Conservation (phyloP, 495 filamentous ascomycete species). For the Lepraria neglecta region DNA sequence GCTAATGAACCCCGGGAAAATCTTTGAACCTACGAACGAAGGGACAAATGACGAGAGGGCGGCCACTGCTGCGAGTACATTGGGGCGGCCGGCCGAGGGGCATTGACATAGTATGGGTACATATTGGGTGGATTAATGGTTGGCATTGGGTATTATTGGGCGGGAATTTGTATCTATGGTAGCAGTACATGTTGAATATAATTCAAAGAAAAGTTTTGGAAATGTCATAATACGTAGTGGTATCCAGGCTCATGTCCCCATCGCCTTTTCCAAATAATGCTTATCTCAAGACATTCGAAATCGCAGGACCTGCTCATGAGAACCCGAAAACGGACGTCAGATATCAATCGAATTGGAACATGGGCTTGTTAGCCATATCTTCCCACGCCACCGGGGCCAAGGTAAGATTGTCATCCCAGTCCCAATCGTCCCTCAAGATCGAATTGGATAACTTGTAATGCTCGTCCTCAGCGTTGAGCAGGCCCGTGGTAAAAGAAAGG, state of each 20-base stretch:
- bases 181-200: too few species aligned
- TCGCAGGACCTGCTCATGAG: not conserved
- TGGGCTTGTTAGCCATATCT: conserved; percentile 26
- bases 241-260: too few species aligned
- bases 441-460: conserved; percentile 17
- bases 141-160: not conserved
- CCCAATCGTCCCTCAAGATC: conserved; percentile 17
- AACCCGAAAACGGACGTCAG: not conserved
- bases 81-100: not conserved
- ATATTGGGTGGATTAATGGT: not conserved
- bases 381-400: conserved; percentile 29
- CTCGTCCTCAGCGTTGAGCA: conserved; percentile 23
- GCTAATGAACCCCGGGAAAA: conserved; percentile 90
- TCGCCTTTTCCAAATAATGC: too few species aligned
- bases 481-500: conserved; percentile 7
- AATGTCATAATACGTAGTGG: too few species aligned
- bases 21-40: conserved; percentile 51
- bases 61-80: conserved; percentile 3
- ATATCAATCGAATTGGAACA: conserved; percentile 22
- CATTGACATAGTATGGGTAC: not conserved
- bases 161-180: not conserved
- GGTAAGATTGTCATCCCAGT: conserved; percentile 26
- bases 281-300: too few species aligned
- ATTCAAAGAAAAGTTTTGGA: too few species aligned
- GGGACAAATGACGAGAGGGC: not conserved